Evolutionary conservation across 108 stramenopile genomes (phyloP), one percentile per base, ranked within the genome.

Genomic region (Discostella stelligeroides): DNA sequence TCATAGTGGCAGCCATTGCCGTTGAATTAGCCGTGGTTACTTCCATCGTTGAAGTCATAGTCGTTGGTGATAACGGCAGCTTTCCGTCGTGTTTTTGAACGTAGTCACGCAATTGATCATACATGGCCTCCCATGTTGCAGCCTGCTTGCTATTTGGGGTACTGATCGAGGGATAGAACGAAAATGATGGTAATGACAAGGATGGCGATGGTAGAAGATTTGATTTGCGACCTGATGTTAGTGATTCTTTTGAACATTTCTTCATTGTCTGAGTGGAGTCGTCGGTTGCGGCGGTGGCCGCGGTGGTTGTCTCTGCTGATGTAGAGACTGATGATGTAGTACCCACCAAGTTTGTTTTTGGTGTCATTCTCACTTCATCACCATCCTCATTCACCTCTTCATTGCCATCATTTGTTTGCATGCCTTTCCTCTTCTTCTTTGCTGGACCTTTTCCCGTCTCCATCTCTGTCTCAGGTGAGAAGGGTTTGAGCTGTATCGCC

Each of bases 51-150:
- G n/a, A n/a, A n/a, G n/a, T n/a, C n/a, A n/a, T n/a, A n/a, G n/a
- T n/a, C n/a, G n/a, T n/a, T n/a, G n/a, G n/a, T n/a, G n/a, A n/a
- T n/a, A n/a, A n/a, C n/a, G n/a, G n/a, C n/a, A n/a, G n/a, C n/a
- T n/a, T n/a, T n/a, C 62, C 62, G 17, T 11, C 20, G 62, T 63
- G 42, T 3, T 24, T n/a, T 38, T 34, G 15, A 13, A 25, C 27
- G 21, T 43, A 63, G 20, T 38, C 4, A 9, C 8, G 11, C 8
- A 63, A 25, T 7, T 45, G 62, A 8, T 5, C 37, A 30, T 20
- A 63, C 42, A 39, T 63, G n/a, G 62, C 62, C n/a, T 63, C 46
- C 62, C 62, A 63, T 40, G 62, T 25, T 11, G 25, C 62, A 40
- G 14, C 1, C 18, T 63, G 40, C 17, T 48, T 46, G 7, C 46